Base-by-base conservation (phyloP, 2,329 filamentous ascomycete genomes). In the Leptodontidium sp. region DNA sequence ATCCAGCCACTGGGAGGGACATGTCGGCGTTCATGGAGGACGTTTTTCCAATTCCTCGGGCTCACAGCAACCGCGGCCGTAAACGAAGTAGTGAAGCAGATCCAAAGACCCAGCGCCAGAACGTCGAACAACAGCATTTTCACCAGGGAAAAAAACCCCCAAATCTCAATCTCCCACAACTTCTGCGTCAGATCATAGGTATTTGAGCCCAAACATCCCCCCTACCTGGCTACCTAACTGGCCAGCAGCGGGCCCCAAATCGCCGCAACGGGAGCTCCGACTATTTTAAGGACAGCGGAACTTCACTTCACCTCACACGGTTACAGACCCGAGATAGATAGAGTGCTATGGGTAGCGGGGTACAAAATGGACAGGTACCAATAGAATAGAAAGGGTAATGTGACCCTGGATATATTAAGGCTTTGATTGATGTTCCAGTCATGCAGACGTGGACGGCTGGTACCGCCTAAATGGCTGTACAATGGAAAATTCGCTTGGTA, bases 11-110 rank as follows among this genome's bases (percentile, higher is more conserved):
- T 38, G 2, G 67, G 67, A 29, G 50, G 57, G 1, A 52, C 29
- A 26, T 58, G 6, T 32, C 64, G 26, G 7, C 63, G 63, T 40
- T 66, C 67, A 21, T 69, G 67, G 35, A 64, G 35, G 15, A 66
- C 67, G 59, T 61, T 35, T n/a, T 12, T 40, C 64, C 52, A 35
- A 4, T 5, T 12, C 52, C 26, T 55, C 26, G 26, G 26, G 6
- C 29, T 55, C 52, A 55, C 26, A 35, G 52, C 29, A 55, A 35
- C 29, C 17, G 26, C 26, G 35, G 26, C 26, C 15, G 52, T n/a
- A n/a, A 55, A 35, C 52, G 29, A 55, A 17, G 52, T 8, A 12
- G 52, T 35, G 7, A 55, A 24, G 52, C 52, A 55, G 43, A 47
- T 47, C 15, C 4, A 35, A 4, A 35, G 8, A 35, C 29, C 26